A percentile compares a stretch with the other conserved stretches of the same genome.
These are phyloP conservation scores for Pseudomassariella vexata DNA, from an alignment of 2,329 filamentous ascomycete genomes.

Conservation along the genomic window DNA sequence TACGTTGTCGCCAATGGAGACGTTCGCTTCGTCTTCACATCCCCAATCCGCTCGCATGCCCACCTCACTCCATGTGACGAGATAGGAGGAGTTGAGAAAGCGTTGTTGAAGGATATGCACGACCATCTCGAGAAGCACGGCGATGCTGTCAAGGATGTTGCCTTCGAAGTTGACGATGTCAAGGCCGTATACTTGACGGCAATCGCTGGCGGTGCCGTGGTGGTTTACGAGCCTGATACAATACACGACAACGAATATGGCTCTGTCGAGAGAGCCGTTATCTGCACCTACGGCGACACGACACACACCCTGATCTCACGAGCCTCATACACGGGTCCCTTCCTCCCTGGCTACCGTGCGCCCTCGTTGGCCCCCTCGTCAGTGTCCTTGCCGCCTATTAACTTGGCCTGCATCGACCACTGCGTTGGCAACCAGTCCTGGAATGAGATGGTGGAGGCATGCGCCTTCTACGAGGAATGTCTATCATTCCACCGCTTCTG, in stretches of 20 bases:
- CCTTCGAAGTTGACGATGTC: conserved; percentile 90
- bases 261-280: conserved; percentile 67
- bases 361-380: conserved; percentile 34
- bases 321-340: conserved; percentile 62
- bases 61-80: conserved; percentile 53
- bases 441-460: conserved; percentile 72
- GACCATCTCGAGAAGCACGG: conserved; percentile 80
- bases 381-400: conserved; percentile 53
- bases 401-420: conserved; percentile 79
- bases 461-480: conserved; percentile 75
- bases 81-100: conserved; percentile 57
- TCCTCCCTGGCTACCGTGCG: conserved; percentile 76
- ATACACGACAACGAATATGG: conserved; percentile 56
- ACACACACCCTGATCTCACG: conserved; percentile 87
- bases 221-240: conserved; percentile 55
- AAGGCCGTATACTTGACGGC: conserved; percentile 73
- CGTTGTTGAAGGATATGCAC: conserved; percentile 68
- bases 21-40: conserved; percentile 79
- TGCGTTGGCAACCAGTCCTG: conserved; percentile 97
- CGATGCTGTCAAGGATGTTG: conserved; percentile 91
- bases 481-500: conserved; percentile 96
- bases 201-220: conserved; percentile 55
- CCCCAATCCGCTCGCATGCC: conserved; percentile 61
- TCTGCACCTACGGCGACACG: conserved; percentile 90
- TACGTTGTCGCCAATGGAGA: conserved; percentile 75